phyloP scores from a whole-genome alignment of 2,329 filamentous ascomycete genomes.

The Botryotinia globosa region DNA sequence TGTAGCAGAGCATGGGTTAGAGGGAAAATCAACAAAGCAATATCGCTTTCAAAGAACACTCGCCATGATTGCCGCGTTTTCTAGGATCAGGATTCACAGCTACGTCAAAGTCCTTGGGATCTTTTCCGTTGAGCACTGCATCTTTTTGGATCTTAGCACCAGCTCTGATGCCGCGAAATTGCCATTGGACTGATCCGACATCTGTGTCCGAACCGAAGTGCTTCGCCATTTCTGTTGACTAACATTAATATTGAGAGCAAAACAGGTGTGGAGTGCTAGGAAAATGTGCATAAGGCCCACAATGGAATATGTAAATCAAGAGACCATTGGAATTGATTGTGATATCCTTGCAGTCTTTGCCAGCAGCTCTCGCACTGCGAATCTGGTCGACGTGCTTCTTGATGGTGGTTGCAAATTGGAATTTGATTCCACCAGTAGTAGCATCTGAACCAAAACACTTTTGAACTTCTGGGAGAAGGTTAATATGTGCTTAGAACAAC shows the following conservation, averaged over 20 bases:
- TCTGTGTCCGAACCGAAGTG: constrained; percentile 22
- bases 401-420: constrained; percentile 35
- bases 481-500: constrained; percentile 13
- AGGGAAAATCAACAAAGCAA: neutral
- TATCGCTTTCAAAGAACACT: neutral
- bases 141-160: constrained; percentile 49
- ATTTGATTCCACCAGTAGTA: constrained; percentile 44
- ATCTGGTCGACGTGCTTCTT: constrained; percentile 41
- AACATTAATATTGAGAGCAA: constrained; percentile 21
- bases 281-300: neutral
- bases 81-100: constrained; percentile 16
- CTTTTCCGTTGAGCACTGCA: constrained; percentile 37
- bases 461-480: constrained; percentile 19
- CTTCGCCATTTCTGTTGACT: constrained; percentile 21
- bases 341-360: constrained; percentile 35
- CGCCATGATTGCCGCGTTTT: neutral
- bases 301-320: neutral
- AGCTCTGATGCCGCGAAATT: constrained; percentile 55
- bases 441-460: constrained; percentile 45
- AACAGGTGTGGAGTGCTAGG: neutral
- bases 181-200: constrained; percentile 47
- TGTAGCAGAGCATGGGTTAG: neutral
- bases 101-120: constrained; percentile 19
- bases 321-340: constrained; percentile 1
- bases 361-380: constrained; percentile 31